Percentiles rank a stretch among this genome's conserved stretches.
phyloP scores from a whole-genome alignment of 2,329 filamentous ascomycete species.

The Didymosphaeria variabile region DNA sequence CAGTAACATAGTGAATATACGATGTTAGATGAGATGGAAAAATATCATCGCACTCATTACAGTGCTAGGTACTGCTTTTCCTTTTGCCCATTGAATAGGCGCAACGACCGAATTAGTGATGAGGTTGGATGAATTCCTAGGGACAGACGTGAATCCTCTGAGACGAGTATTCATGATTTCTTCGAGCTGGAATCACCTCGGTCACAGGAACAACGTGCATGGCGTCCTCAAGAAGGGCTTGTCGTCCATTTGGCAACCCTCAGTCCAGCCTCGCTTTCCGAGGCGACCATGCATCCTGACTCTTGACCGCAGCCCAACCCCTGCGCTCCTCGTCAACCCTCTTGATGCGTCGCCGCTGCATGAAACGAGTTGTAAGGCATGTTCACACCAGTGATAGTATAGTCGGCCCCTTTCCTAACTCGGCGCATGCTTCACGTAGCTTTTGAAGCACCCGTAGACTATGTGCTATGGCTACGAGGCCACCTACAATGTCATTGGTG shows the following conservation, averaged over 20 bases:
- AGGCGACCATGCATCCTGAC: background rate
- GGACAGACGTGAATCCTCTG: too few relatives aligned
- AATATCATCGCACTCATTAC: too few relatives aligned
- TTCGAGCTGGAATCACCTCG: too few relatives aligned
- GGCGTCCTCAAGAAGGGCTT: background rate
- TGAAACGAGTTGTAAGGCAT: conserved; percentile 16
- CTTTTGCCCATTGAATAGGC: too few relatives aligned
- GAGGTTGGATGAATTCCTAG: too few relatives aligned
- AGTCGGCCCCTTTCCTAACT: conserved; percentile 6
- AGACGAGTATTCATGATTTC: too few relatives aligned
- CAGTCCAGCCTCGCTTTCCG: background rate
- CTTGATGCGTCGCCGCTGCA: conserved; percentile 21
- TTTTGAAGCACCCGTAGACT: background rate
- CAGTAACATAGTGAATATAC: too few relatives aligned
- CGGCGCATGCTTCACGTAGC: conserved; percentile 15
- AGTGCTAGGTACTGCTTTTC: too few relatives aligned
- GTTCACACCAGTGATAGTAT: conserved; percentile 10
- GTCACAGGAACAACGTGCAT: too few relatives aligned
- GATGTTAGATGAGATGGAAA: too few relatives aligned
- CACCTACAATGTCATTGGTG: conserved; percentile 11
- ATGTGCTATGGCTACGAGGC: background rate
- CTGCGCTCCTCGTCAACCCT: conserved; percentile 3
- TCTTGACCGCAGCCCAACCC: background rate
- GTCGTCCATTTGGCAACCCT: too few relatives aligned
- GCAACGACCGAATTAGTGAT: too few relatives aligned